phyloP scores from a whole-genome alignment of 192 early-diverging fungal species.

The Backusella tuberculispora region DNA sequence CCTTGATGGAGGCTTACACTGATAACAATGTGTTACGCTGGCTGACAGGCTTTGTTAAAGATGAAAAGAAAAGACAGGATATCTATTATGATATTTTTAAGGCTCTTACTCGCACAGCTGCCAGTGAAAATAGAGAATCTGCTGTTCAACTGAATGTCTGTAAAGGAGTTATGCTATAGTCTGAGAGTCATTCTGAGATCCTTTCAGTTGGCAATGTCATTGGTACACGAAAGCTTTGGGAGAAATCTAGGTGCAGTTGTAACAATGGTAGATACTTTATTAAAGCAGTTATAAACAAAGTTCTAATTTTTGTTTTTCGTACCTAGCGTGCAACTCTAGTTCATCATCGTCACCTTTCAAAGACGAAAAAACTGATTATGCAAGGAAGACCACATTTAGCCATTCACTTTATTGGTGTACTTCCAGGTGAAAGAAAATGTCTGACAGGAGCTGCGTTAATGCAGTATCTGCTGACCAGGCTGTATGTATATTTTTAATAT shows the following conservation, averaged over 20 bases:
- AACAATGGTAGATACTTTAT: background rate
- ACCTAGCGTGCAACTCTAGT: background rate
- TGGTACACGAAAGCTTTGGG: background rate
- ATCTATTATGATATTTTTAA: slow-evolving; percentile 16
- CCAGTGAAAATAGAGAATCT: slow-evolving; percentile 24
- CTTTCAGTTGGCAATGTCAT: slow-evolving; percentile 10
- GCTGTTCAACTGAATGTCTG: slow-evolving; percentile 31
- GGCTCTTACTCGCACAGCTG: background rate
- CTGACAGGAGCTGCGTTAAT: slow-evolving; percentile 25
- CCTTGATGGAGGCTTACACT: slow-evolving; percentile 18
- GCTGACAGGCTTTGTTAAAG: slow-evolving; percentile 17
- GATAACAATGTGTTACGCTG: slow-evolving; percentile 15
- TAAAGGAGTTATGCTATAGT: slow-evolving; percentile 34
- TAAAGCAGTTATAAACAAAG: background rate
- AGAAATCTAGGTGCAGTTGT: background rate
- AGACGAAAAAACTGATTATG: background rate
- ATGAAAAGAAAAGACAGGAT: background rate
- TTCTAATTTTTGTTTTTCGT: background rate
- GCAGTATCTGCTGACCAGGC: too few species aligned
- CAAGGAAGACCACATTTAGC: slow-evolving; percentile 16
- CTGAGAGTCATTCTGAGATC: background rate
- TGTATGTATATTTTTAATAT: too few species aligned
- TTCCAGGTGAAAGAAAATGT: slow-evolving; percentile 20
- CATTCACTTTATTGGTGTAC: slow-evolving; percentile 29
- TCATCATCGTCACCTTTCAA: slow-evolving; percentile 3